phyloP scores from a whole-genome alignment of 1,284 basidiomycete genomes.

The Cyathus olla region DNA sequence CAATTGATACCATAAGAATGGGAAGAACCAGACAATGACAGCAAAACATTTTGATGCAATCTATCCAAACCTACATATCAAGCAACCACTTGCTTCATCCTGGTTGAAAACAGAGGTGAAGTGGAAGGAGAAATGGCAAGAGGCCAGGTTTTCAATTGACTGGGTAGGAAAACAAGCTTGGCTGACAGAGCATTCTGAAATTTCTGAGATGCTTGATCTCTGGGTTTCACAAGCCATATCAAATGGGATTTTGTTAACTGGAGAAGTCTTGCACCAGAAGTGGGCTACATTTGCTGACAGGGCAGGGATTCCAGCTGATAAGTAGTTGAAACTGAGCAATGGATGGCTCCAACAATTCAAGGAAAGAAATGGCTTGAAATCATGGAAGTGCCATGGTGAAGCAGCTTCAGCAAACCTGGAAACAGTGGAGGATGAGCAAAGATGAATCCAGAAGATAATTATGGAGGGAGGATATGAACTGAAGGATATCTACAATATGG shows the following conservation, averaged over 20 bases:
- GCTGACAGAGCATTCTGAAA: slow-evolving; percentile 33
- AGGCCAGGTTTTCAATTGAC: background rate
- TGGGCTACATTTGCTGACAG: slow-evolving; percentile 34
- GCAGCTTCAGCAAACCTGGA: slow-evolving; percentile 31
- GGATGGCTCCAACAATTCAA: slow-evolving; percentile 42
- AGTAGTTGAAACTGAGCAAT: slow-evolving; percentile 36
- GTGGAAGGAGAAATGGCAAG: background rate
- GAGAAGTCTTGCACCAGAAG: slow-evolving; percentile 24
- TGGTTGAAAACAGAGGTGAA: slow-evolving; percentile 24
- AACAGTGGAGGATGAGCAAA: slow-evolving; percentile 24
- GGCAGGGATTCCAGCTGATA: slow-evolving; percentile 27
- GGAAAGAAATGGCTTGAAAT: slow-evolving; percentile 27
- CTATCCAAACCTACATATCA: slow-evolving; percentile 26
- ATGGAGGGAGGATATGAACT: slow-evolving; percentile 28
- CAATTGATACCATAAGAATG: slow-evolving; percentile 28
- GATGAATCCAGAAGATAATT: slow-evolving; percentile 26
- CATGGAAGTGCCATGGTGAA: slow-evolving; percentile 41
- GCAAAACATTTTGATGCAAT: slow-evolving; percentile 22
- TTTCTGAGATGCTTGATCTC: slow-evolving; percentile 33
- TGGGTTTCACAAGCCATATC: slow-evolving; percentile 37
- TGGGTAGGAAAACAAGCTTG: slow-evolving; percentile 7
- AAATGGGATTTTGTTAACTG: slow-evolving; percentile 25
- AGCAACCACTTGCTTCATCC: slow-evolving; percentile 15
- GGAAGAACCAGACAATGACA: slow-evolving; percentile 26
- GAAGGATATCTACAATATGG: slow-evolving; percentile 47